Evolutionary conservation across 805 yeast genomes (phyloP), one percentile per base, ranked within the genome.

Genomic region (Candida sphagnicola): DNA sequence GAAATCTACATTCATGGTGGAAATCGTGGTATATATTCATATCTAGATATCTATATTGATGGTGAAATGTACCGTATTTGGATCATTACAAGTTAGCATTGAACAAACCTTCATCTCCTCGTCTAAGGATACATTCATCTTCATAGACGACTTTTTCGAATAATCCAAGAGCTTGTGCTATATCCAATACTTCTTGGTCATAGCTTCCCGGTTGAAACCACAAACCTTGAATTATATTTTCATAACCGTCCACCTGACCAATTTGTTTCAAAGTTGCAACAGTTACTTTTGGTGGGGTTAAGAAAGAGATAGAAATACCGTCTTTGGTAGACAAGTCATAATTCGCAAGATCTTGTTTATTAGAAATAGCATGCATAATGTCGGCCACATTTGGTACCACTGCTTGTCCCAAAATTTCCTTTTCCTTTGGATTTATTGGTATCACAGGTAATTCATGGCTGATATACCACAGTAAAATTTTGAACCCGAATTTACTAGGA

Each of bases 161-260:
- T 18, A 54, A 54, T n/a, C 61, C 74, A 42, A 58, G 55, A 23
- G 44, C 51, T 33, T 48, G 53, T n/a, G 74, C 71, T 24, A 58
- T 58, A 1, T 70, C 62, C 13, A 82, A 62, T 3, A 75, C 76
- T 10, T 64, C 69, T 2, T 54, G 51, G 49, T 82, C 80, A 47
- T 75, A 85, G 16, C 88, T 75, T 0, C 95, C 95, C 0, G 95
- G 95, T 53, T 86, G 95, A 47, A 84, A 80, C 95, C 95, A 87
- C 12, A 85, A 62, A 1, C 82, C 78, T 48, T 73, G 74, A 12
- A 83, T 61, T 0, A 60, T 40, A 12, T 51, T 37, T 21, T 57
- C 49, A 41, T 75, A 59, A 12, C 67, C 67, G 8, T 66, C 57
- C 26, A 80, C 51, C 0, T 70, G 54, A 5, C 68, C 55, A 13